Conservation (phyloP, 192 early-diverging fungal genomes). For the Coemansia sp. region DNA sequence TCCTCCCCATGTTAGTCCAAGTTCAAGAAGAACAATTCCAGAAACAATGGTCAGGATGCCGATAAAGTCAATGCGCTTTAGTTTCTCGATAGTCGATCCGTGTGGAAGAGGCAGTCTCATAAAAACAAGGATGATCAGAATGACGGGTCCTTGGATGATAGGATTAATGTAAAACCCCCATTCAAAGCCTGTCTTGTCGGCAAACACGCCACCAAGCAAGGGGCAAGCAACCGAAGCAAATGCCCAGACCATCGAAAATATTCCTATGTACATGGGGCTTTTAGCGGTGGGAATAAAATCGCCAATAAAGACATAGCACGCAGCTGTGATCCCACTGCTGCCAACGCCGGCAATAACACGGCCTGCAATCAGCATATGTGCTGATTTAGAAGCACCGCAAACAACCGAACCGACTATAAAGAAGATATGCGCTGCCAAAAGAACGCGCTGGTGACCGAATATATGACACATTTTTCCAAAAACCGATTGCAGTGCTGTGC, state of each 20-base stretch:
- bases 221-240: slow-evolving; percentile 60
- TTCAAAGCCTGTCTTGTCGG: slow-evolving; percentile 53
- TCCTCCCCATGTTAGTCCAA: slow-evolving; percentile 77
- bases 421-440: slow-evolving; percentile 55
- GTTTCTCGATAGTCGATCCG: slow-evolving; percentile 48
- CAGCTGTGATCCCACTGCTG: slow-evolving; percentile 65
- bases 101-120: slow-evolving; percentile 44
- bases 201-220: slow-evolving; percentile 59
- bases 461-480: slow-evolving; percentile 81
- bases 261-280: slow-evolving; percentile 60
- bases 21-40: slow-evolving; percentile 62
- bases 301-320: slow-evolving; percentile 63
- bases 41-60: slow-evolving; percentile 59
- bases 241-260: slow-evolving; percentile 59
- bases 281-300: slow-evolving; percentile 62
- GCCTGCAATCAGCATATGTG: slow-evolving; percentile 66
- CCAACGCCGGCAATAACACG: slow-evolving; percentile 69
- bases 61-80: slow-evolving; percentile 66
- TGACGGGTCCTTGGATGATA: background rate
- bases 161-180: slow-evolving; percentile 60
- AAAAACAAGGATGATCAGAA: slow-evolving; percentile 37
- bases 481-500: slow-evolving; percentile 74
- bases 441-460: slow-evolving; percentile 66
- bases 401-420: slow-evolving; percentile 58
- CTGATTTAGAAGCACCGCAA: slow-evolving; percentile 57